Percentiles rank a stretch among this genome's conserved stretches.
Conservation (phyloP, 78 protist genomes). For the Tieghemostelium lacteum region DNA sequence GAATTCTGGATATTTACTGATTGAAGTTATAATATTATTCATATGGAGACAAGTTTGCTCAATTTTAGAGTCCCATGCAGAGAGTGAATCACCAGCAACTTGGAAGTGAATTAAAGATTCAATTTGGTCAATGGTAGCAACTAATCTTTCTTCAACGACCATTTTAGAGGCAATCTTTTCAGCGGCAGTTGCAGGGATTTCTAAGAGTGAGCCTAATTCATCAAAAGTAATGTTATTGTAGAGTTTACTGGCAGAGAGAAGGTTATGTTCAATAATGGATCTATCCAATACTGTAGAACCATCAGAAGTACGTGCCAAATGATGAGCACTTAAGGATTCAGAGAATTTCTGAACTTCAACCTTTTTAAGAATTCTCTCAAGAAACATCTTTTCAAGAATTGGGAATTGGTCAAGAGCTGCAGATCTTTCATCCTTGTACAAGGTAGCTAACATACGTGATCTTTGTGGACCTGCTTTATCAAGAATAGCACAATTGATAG, state of each 20-base stretch:
- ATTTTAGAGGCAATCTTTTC: slow-evolving; percentile 91
- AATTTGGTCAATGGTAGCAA: slow-evolving; percentile 85
- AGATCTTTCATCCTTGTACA: slow-evolving; percentile 94
- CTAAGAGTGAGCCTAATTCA: slow-evolving; percentile 94
- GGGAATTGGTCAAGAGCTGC: slow-evolving; percentile 1
- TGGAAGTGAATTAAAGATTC: slow-evolving; percentile 79
- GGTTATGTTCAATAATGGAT: slow-evolving; percentile 95
- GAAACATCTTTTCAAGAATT: slow-evolving; percentile 86
- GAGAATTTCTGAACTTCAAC: slow-evolving; percentile 87
- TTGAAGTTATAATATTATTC: slow-evolving; percentile 68
- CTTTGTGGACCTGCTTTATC: slow-evolving; percentile 96
- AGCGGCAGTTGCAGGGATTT: slow-evolving; percentile 85
- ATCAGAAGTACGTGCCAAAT: slow-evolving; percentile 84
- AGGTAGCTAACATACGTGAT: slow-evolving; percentile 93
- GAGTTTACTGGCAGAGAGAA: slow-evolving; percentile 86
- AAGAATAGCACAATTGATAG: slow-evolving; percentile 92
- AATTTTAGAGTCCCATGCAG: slow-evolving; percentile 72
- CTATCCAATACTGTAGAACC: slow-evolving; percentile 90
- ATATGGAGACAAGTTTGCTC: slow-evolving; percentile 64
- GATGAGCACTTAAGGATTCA: slow-evolving; percentile 83
- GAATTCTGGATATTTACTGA: slow-evolving; percentile 66
- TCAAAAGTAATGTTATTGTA: slow-evolving; percentile 91
- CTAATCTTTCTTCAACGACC: slow-evolving; percentile 91
- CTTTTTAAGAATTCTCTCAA: slow-evolving; percentile 86
- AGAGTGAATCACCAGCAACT: slow-evolving; percentile 37